Percentiles rank a stretch among this genome's conserved stretches.
Conservation (phyloP, 257 asterid species). For the Petunia axillaris region DNA sequence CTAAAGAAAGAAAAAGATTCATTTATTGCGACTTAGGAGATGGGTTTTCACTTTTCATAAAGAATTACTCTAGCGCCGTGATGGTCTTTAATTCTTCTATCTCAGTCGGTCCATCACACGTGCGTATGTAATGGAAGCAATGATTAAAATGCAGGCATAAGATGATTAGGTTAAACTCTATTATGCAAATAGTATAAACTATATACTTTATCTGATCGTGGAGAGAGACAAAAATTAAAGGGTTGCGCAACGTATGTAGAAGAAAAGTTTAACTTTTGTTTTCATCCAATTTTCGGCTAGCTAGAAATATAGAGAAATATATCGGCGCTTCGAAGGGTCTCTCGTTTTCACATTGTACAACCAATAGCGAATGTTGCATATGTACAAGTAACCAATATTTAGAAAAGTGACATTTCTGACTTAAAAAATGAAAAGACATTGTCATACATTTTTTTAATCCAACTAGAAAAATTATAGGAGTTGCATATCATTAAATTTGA, state of each 20-base stretch:
- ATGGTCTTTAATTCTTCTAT: slow-evolving; percentile 30
- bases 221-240: not conserved
- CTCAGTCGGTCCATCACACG: not conserved
- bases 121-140: not conserved
- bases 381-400: no score
- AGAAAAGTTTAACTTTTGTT: not conserved
- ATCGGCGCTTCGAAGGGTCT: no score
- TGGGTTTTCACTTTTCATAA: no score
- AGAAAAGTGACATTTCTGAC: no score
- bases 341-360: no score
- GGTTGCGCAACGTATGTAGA: not conserved
- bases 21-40: no score
- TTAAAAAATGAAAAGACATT: no score
- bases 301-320: not conserved
- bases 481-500: no score
- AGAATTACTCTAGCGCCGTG: slow-evolving; percentile 41
- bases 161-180: not conserved
- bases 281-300: not conserved
- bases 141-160: not conserved
- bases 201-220: not conserved
- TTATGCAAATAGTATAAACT: not conserved
- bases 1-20: no score
- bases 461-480: no score
- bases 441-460: no score
- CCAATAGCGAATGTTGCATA: no score